Conservation (phyloP, 2,329 filamentous ascomycete genomes). For the Talaromyces sp. region DNA sequence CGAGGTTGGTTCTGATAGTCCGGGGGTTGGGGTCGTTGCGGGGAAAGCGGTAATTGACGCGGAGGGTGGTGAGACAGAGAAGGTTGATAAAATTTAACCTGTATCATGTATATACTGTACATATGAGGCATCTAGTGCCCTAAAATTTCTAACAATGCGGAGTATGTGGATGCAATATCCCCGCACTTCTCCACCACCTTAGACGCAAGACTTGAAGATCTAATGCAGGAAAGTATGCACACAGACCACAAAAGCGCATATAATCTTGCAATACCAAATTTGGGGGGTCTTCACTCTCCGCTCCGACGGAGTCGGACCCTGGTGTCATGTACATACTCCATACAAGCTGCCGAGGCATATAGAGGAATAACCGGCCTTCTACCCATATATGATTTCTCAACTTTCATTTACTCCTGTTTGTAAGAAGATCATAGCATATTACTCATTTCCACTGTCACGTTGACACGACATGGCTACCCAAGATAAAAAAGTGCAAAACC, state of each 20-base stretch:
- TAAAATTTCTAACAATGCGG: too few relatives aligned
- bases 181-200: too few relatives aligned
- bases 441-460: background rate
- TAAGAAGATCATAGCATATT: background rate
- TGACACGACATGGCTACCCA: background rate
- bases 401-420: too few relatives aligned
- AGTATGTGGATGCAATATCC: too few relatives aligned
- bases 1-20: background rate
- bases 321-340: background rate
- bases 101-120: too few relatives aligned
- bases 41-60: conserved; percentile 30
- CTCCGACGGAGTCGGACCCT: background rate
- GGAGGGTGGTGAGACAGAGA: conserved; percentile 23
- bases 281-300: background rate
- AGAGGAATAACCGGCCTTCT: background rate
- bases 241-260: too few relatives aligned
- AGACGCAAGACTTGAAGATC: too few relatives aligned
- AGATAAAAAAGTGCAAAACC: conserved; percentile 20
- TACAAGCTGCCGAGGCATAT: background rate
- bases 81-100: background rate
- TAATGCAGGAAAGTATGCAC: too few relatives aligned
- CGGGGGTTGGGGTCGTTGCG: conserved; percentile 30
- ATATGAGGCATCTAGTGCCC: too few relatives aligned
- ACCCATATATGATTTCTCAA: background rate
- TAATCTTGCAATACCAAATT: background rate